Evolutionary conservation across 1,284 basidiomycete genomes (phyloP).

Genomic region (Ganoderma lingzhi): DNA sequence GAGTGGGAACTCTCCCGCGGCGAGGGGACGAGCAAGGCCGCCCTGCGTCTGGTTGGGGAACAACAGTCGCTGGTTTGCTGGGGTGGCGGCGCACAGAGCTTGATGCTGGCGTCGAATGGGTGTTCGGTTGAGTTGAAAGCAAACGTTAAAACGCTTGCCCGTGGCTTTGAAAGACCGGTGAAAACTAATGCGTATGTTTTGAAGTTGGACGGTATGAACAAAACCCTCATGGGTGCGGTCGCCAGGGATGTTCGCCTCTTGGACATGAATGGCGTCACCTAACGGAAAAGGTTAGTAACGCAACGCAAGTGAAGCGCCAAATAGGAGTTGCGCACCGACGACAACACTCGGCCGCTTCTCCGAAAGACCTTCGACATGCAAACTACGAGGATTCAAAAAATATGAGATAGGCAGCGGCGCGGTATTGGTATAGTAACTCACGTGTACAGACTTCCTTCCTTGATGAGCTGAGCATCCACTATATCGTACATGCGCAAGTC

Average conservation of each 20-base stretch:
- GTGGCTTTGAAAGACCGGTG: slow-evolving; percentile 50
- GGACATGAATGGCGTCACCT: slow-evolving; percentile 66
- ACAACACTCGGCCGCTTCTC: slow-evolving; percentile 73
- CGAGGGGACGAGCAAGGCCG: slow-evolving; percentile 22
- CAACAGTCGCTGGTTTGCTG: slow-evolving; percentile 44
- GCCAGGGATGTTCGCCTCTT: slow-evolving; percentile 47
- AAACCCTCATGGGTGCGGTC: slow-evolving; percentile 64
- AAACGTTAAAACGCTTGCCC: slow-evolving; percentile 51
- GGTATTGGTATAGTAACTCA: slow-evolving; percentile 40
- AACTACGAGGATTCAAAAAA: slow-evolving; percentile 47
- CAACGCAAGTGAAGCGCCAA: not conserved
- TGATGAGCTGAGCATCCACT: slow-evolving; percentile 46
- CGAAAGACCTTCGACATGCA: slow-evolving; percentile 66
- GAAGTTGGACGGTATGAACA: slow-evolving; percentile 59
- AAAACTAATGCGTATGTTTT: slow-evolving; percentile 63
- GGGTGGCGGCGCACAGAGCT: slow-evolving; percentile 55
- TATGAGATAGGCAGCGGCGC: not conserved
- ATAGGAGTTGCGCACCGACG: slow-evolving; percentile 49
- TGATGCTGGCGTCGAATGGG: slow-evolving; percentile 65
- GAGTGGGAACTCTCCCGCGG: slow-evolving; percentile 30
- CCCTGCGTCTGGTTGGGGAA: slow-evolving; percentile 51
- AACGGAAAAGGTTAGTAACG: not conserved
- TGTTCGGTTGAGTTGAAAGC: slow-evolving; percentile 63
- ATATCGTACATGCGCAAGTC: slow-evolving; percentile 69
- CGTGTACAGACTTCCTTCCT: slow-evolving; percentile 51